A percentile compares a stretch with the other conserved stretches of the same genome.
Conservation (phyloP, 1,139 yeast genomes). For the Debaryomyces fabryi region DNA sequence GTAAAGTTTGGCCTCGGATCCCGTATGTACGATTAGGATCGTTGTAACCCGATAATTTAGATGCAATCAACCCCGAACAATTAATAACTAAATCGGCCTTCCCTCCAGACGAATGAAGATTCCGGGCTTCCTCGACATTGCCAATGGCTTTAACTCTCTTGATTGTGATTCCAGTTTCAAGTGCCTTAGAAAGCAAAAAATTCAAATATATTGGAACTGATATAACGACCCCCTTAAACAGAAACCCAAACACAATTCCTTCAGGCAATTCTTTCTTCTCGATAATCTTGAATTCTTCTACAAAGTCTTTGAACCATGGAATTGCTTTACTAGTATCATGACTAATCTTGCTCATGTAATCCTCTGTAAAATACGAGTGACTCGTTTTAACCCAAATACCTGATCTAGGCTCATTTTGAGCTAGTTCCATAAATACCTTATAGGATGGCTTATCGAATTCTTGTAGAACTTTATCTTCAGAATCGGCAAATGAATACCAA, state of each 20-base stretch:
- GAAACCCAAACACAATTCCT: slow-evolving; percentile 40
- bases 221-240: slow-evolving; percentile 51
- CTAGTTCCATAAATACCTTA: slow-evolving; percentile 39
- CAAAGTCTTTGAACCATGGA: slow-evolving; percentile 52
- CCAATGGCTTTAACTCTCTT: slow-evolving; percentile 30
- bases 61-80: slow-evolving; percentile 46
- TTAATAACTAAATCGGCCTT: slow-evolving; percentile 46
- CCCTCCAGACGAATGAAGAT: slow-evolving; percentile 23
- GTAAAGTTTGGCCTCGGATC: slow-evolving; percentile 43
- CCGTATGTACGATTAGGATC: slow-evolving; percentile 34
- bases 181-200: slow-evolving; percentile 43
- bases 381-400: slow-evolving; percentile 46
- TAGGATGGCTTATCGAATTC: slow-evolving; percentile 45
- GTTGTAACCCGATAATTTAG: slow-evolving; percentile 31
- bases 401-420: slow-evolving; percentile 42
- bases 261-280: slow-evolving; percentile 31
- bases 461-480: slow-evolving; percentile 35
- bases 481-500: slow-evolving; percentile 49
- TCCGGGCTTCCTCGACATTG: slow-evolving; percentile 31
- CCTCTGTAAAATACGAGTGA: slow-evolving; percentile 31
- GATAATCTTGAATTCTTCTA: slow-evolving; percentile 36
- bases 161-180: slow-evolving; percentile 38
- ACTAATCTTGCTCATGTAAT: slow-evolving; percentile 19
- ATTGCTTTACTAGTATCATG: slow-evolving; percentile 20
- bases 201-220: slow-evolving; percentile 53